Conservation (phyloP, 164 flowering plant species). For the Vitis labrusca region DNA sequence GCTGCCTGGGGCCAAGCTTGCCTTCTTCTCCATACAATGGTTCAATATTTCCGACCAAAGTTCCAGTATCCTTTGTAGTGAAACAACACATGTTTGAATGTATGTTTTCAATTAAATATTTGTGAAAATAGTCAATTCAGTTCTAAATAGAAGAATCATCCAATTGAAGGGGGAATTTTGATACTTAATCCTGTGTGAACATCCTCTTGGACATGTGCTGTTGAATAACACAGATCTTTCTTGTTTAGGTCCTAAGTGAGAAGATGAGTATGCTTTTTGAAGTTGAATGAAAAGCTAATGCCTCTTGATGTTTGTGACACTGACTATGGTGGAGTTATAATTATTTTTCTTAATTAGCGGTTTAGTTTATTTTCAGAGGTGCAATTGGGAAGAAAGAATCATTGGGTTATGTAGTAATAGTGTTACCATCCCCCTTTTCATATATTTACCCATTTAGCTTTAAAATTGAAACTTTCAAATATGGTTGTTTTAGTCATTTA, state of each 20-base stretch:
- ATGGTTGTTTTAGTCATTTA: not conserved
- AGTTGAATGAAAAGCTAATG: not conserved
- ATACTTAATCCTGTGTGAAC: not conserved
- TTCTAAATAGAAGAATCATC: not conserved
- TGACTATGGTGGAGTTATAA: not conserved
- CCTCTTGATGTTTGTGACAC: not conserved
- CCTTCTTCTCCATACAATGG: conserved; percentile 96
- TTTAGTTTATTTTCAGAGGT: not conserved
- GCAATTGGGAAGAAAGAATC: no score
- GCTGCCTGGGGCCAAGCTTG: conserved; percentile 99
- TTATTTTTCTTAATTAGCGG: not conserved
- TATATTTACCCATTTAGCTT: not conserved
- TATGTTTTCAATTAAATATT: not conserved
- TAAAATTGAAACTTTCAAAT: not conserved
- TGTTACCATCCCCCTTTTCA: not conserved
- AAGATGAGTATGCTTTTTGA: not conserved
- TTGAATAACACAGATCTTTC: not conserved
- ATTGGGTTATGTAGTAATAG: not conserved
- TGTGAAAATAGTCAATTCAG: not conserved
- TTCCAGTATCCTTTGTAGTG: conserved; percentile 63
- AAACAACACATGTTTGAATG: not conserved
- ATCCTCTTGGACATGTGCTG: not conserved
- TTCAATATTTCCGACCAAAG: conserved; percentile 85
- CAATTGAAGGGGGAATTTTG: not conserved
- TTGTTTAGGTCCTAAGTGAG: no score